Evolutionary conservation across 306 rosid species (phyloP), one percentile per base, ranked within the genome.

Genomic region (Macrotyloma uniflorum): DNA sequence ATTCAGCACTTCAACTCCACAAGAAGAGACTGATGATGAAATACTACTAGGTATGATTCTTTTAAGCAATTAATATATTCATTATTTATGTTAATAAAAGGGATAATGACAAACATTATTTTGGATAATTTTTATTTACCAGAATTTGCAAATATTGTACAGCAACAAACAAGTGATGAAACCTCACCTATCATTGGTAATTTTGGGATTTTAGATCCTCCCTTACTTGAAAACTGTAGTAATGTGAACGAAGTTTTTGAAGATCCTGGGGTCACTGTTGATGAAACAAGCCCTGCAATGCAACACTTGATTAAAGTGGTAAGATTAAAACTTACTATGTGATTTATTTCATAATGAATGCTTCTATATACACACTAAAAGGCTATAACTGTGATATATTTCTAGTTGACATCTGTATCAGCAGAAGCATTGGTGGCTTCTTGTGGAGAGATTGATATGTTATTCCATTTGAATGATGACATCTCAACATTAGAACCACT

Each of bases 241-340:
- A 5, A 30, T 16, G 43, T 0, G 42, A 30, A 61, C 2, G 43
- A 30, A 32, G 4, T 16, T 7, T 61, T 5, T 30, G 14, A 61
- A 61, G 43, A 30, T 4, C 42, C 16, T 14, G 0, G 4, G 33
- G 1, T 0, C 45, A 43, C 6, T 75, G 32, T 19, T 63, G 61
- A 63, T 43, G 73, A 70, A 43, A 1, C 77, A 46, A 70, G 62
- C 10, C 9, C 78, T 55, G 85, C 85, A 35, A 65, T 84, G 36
- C 79, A 80, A 50, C 74, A 19, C 57, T 50, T 76, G 40, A 12
- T 76, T 65, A 65, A 71, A 36, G 72, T 24, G 82, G 87, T 84
- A 46, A 8, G 87, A 70, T 57, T 54, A 65, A 30, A 70, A 54
- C 10, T 74, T 26, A 11, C 28, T n/a, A 1, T 19, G 14, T 26